A percentile compares a stretch with the other conserved stretches of the same genome.
These are phyloP conservation scores for Lolium rigidum DNA, from an alignment of 176 grass and related monocot species.

Conservation along the genomic window DNA sequence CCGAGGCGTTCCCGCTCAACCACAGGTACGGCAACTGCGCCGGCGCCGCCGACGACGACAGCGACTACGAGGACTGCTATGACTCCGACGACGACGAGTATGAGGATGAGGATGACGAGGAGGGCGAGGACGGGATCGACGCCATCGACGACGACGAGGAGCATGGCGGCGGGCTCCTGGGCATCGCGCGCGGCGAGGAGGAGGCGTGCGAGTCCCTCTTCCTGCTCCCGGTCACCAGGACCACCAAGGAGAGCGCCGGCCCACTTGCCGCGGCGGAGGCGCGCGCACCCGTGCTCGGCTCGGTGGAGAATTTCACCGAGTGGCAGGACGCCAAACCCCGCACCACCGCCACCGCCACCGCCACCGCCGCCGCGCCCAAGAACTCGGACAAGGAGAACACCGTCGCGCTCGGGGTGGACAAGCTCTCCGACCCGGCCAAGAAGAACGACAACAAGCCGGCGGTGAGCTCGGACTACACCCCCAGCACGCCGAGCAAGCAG, in stretches of 20 bases:
- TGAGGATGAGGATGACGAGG: constrained; percentile 48
- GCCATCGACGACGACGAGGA: constrained; percentile 62
- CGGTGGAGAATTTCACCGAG: constrained; percentile 75
- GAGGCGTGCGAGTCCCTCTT: constrained; percentile 90
- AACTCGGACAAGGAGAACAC: constrained; percentile 68
- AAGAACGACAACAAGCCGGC: constrained; percentile 32
- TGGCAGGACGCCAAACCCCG: constrained; percentile 79
- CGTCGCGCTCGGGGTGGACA: background rate
- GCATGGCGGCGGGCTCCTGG: constrained; percentile 42
- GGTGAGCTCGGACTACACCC: constrained; percentile 39
- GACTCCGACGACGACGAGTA: constrained; percentile 43
- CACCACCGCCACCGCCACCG: background rate
- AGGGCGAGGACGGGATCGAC: constrained; percentile 57
- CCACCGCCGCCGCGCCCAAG: constrained; percentile 20
- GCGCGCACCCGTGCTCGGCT: constrained; percentile 51
- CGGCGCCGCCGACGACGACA: constrained; percentile 41
- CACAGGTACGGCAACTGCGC: constrained; percentile 86
- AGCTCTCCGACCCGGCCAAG: constrained; percentile 35
- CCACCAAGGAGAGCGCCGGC: constrained; percentile 37
- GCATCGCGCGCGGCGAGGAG: constrained; percentile 70
- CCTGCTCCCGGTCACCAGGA: constrained; percentile 57
- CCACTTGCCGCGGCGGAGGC: constrained; percentile 7
- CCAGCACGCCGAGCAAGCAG: constrained; percentile 62
- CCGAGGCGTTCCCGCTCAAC: constrained; percentile 51
- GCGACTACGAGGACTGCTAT: constrained; percentile 44